A percentile compares a stretch with the other conserved stretches of the same genome.
Conservation (phyloP, 495 filamentous ascomycete species). For the Corynascus novoguineensis region DNA sequence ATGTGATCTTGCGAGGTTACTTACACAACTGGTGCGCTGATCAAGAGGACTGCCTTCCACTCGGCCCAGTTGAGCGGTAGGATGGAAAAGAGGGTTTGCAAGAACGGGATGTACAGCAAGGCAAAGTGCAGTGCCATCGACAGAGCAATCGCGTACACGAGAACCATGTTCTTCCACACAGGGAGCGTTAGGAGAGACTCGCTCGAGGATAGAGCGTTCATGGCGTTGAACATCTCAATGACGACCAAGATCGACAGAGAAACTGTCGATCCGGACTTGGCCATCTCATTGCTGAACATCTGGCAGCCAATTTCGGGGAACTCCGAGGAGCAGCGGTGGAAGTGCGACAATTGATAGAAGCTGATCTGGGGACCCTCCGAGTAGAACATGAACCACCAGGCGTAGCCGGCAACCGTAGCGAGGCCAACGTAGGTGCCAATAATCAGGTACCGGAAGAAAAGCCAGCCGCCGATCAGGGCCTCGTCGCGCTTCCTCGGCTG, state of each 20-base stretch:
- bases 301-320: constrained; percentile 91
- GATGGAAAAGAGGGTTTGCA: constrained; percentile 88
- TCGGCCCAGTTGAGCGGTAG: constrained; percentile 81
- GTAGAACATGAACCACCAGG: constrained; percentile 99
- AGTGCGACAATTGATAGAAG: constrained; percentile 88
- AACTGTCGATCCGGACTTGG: constrained; percentile 90
- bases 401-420: constrained; percentile 95
- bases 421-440: constrained; percentile 92
- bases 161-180: constrained; percentile 93
- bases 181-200: constrained; percentile 92
- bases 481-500: constrained; percentile 89
- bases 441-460: constrained; percentile 96
- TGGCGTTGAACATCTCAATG: constrained; percentile 99
- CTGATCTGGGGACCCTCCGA: constrained; percentile 84
- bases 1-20: constrained; percentile 28
- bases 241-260: constrained; percentile 88
- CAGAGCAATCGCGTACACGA: constrained; percentile 87
- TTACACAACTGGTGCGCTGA: constrained; percentile 93
- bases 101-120: constrained; percentile 84
- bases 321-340: constrained; percentile 81
- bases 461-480: constrained; percentile 83
- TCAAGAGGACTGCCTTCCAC: constrained; percentile 87
- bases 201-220: constrained; percentile 95
- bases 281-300: constrained; percentile 88
- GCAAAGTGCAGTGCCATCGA: constrained; percentile 97